These are phyloP conservation scores for Pleurozium schreberi DNA, from an alignment of 225 moss, liverwort and hornwort genomes.

Conservation along the genomic window DNA sequence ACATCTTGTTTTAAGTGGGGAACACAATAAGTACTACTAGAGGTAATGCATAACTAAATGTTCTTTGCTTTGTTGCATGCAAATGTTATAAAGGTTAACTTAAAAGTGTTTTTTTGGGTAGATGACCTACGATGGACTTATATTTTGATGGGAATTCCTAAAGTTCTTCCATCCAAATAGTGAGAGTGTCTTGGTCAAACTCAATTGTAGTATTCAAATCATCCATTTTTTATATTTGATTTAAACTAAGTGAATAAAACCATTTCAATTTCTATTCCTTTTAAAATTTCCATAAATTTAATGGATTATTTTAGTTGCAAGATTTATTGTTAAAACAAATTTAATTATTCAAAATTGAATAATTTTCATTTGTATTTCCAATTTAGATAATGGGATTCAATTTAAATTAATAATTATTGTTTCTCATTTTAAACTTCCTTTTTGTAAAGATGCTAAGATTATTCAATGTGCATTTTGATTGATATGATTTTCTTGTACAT, in stretches of 20 bases:
- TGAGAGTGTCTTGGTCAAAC: neutral
- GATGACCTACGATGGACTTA: neutral
- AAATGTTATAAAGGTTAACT: neutral
- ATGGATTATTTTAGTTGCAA: neutral
- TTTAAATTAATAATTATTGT: neutral
- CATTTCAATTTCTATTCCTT: neutral
- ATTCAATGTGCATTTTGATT: neutral
- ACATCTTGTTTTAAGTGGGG: no score
- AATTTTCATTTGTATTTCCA: neutral
- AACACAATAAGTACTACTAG: no score
- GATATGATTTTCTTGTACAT: neutral
- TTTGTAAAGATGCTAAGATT: neutral
- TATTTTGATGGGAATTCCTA: no score
- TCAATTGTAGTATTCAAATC: neutral
- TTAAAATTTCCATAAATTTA: neutral
- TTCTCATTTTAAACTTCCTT: neutral
- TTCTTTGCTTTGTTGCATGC: no score
- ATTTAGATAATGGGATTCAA: neutral
- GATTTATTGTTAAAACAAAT: neutral
- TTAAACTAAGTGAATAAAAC: no score
- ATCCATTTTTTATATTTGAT: neutral
- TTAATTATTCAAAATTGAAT: neutral
- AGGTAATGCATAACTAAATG: no score
- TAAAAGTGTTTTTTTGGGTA: neutral
- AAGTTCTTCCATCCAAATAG: neutral